Evolutionary conservation across 139 green algal genomes (phyloP), one percentile per base, ranked within the genome.

Genomic region (Nannochloris sp.): DNA sequence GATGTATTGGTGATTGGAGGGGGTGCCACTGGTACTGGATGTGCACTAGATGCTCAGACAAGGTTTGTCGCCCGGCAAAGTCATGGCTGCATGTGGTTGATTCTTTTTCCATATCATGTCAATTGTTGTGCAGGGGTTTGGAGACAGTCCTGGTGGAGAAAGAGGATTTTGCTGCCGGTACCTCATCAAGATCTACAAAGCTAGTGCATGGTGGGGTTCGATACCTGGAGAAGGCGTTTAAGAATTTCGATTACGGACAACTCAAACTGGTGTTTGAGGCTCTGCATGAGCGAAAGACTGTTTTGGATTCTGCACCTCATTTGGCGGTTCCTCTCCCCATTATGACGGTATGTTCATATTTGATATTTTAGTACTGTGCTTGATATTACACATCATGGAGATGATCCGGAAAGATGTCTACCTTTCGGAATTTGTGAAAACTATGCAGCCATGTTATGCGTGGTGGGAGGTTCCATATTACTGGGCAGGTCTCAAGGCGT

Each of bases 401-500:
- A 16, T 1, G 15, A 8, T 15, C 12, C 53, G 29, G 2, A 49
- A 1, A n/a, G 2, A n/a, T 49, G 14, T 8, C 4, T 24, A 3
- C 60, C 60, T 27, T 1, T 27, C 24, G 14, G 49, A 21, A 29
- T 29, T 1, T 7, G 27, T 29, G 27, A 29, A 6, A 29, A 29
- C 27, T 29, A 5, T 53, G 46, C 46, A 53, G 46, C 93, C 93
- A n/a, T 98, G 92, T 81, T 99, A 97, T 83, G 75, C 85, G 50
- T 96, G 87, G 89, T 96, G 83, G 87, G 93, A 99, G 84, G 76
- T 96, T 56, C 92, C 93, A 6, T 98, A 95, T 75, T 98, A 93
- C 71, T 99, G 89, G 90, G 70, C 78, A 5, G 89, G 90, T 2
- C 73, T 96, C 40, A 94, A 95, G 78, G 53, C 78, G n/a, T 97